A percentile compares a stretch with the other conserved stretches of the same genome.
Conservation (phyloP, 2,329 filamentous ascomycete species). For the Cytospora mali region DNA sequence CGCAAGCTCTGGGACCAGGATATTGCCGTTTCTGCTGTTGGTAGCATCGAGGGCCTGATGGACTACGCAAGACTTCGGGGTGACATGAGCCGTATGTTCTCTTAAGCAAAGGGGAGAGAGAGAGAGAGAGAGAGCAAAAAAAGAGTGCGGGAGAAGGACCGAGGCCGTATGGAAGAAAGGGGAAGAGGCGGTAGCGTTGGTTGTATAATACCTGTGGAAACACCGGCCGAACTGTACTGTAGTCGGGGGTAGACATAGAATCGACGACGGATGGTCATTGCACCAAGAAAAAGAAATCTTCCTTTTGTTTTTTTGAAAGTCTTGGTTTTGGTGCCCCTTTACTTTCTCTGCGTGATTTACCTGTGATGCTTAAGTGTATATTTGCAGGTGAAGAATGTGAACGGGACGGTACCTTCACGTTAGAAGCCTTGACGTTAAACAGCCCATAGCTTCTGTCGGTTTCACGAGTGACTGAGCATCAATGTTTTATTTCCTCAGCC, state of each 20-base stretch:
- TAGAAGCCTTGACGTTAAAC: too few species aligned
- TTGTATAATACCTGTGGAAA: constrained; percentile 40
- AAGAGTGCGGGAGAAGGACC: constrained; percentile 24
- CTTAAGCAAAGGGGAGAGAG: constrained; percentile 24
- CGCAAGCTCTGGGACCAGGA: constrained; percentile 98
- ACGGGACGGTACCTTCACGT: background rate
- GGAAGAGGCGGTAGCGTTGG: constrained; percentile 20
- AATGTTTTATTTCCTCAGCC: background rate
- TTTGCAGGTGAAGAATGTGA: background rate
- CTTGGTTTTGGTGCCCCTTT: background rate
- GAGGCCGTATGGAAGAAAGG: constrained; percentile 24
- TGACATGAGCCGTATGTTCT: constrained; percentile 44
- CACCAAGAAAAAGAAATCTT: constrained; percentile 23
- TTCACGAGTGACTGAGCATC: too few species aligned
- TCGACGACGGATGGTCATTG: constrained; percentile 33
- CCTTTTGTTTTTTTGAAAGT: constrained; percentile 8
- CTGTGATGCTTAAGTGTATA: background rate
- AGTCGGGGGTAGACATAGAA: constrained; percentile 40
- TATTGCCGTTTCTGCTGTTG: constrained; percentile 89
- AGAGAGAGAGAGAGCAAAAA: constrained; percentile 19
- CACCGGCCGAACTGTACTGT: constrained; percentile 44
- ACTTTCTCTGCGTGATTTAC: background rate
- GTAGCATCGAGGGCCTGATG: constrained; percentile 83
- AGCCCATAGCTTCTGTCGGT: too few species aligned
- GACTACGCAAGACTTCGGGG: constrained; percentile 60